Percentiles rank a stretch among this genome's conserved stretches.
Evolutionary conservation across 78 protist genomes (phyloP).

Genomic region (Cavenderia fasciculata): DNA sequence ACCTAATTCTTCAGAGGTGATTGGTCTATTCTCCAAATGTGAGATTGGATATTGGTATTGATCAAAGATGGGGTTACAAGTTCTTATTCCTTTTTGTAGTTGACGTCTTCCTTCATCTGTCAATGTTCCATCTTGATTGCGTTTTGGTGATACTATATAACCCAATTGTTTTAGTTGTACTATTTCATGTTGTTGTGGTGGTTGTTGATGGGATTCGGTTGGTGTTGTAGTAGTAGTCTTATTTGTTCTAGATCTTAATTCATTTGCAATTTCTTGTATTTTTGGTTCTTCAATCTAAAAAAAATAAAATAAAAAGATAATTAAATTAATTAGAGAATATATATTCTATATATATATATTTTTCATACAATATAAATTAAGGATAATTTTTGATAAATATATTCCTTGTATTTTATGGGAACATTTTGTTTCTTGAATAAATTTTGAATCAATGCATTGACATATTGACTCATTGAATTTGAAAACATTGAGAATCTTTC

Average conservation of each 20-base stretch:
- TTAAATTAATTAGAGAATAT: no score
- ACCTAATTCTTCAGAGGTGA: slow-evolving; percentile 49
- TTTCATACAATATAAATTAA: no score
- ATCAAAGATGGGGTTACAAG: slow-evolving; percentile 13
- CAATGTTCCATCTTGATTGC: slow-evolving; percentile 36
- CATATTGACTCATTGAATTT: background rate
- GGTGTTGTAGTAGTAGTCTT: background rate
- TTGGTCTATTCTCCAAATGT: slow-evolving; percentile 25
- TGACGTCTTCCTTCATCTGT: slow-evolving; percentile 30
- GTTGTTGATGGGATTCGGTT: background rate
- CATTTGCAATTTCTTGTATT: background rate
- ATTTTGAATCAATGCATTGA: background rate
- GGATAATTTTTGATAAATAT: no score
- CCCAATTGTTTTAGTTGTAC: background rate
- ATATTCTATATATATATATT: no score
- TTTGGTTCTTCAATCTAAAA: no score
- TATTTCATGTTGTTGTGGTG: background rate
- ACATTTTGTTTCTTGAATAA: background rate
- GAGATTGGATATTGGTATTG: background rate
- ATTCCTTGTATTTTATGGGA: no score
- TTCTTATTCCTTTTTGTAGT: slow-evolving; percentile 12
- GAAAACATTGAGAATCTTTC: slow-evolving; percentile 28
- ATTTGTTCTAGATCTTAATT: background rate
- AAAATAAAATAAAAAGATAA: no score
- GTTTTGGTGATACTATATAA: slow-evolving; percentile 9